Evolutionary conservation across 345 rosid genomes (phyloP), one percentile per base, ranked within the genome.

Genomic region (Lepidium didymum): DNA sequence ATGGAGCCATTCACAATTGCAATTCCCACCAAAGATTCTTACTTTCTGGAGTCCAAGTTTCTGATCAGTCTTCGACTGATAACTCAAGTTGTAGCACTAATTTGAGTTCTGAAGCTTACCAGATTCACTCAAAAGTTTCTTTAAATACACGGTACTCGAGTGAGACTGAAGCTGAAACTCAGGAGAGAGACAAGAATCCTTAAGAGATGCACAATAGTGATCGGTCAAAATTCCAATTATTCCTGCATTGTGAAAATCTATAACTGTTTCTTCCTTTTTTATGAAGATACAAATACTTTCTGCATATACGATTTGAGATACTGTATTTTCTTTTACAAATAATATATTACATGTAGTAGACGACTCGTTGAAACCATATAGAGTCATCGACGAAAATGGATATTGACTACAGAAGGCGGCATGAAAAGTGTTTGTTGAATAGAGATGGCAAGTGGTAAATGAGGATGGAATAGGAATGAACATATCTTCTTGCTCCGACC

Each of bases 401-500:
- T 91, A 68, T 94, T 94, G 75, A 89, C 79, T 67, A 83, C 81
- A 25, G 91, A 80, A 34, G 96, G 87, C 25, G 86, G 95, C 77
- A 82, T 73, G 85, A 78, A 87, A 57, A 78, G 50, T 6, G 94
- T 79, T 64, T 87, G 98, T 63, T 90, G 98, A 72, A 93, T 79
- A 56, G 98, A 93, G 51, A 93, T 81, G 21, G 89, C 94, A 3
- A 93, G 81, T 40, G 98, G 97, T 74, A 87, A 77, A 81, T 78
- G 86, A 8, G 99, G 99, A 84, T 94, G 99, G 76, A 94, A 94
- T 8, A 89, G 83, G 80, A 88, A 89, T 9, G 90, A 84, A n/a
- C 86, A 91, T 25, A 85, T 77, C 85, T 78, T 89, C 72, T 81
- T 90, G 68, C 84, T 80, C 73, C 95, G 80, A 58, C 79, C 75